Evolutionary conservation across 345 rosid species (phyloP), one percentile per base, ranked within the genome.

Genomic region (Excoecaria cochinchinensis): DNA sequence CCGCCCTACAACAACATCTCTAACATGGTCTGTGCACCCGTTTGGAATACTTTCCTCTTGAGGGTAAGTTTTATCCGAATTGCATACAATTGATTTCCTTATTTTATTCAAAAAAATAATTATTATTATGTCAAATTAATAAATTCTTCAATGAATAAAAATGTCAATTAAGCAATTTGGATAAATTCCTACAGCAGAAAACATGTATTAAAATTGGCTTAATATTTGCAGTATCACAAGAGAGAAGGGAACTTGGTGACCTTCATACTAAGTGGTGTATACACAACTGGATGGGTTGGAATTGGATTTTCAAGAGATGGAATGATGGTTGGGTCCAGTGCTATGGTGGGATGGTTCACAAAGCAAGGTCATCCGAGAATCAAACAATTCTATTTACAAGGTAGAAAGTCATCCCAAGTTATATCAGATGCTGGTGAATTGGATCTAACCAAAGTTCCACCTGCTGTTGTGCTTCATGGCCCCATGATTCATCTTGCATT

Each of bases 241-340:
- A 85, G 87, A 59, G 86, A 84, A 80, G 94, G 90, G 67, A 86
- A 85, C 69, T 82, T 86, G 17, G 79, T 88, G 86, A 95, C 97
- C 6, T 87, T 90, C 15, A 79, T 95, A 72, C 25, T 90, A 55
- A 92, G 97, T 1, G 97, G 92, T 21, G 57, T 86, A n/a, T 95
- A 92, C 76, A 92, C 97, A 0, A 88, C 88, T 12, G 99, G 99
- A 13, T 92, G 99, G 99, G 95, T 91, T 10, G 94, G 97, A 14
- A 87, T 95, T 0, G 99, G 97, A 8, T 95, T 92, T 79, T 95
- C 97, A 0, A 89, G 69, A 79, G 91, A 91, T 42, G 97, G 99
- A n/a, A 82, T 79, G 87, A 95, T 95, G 99, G 83, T 83, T 24
- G 99, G 99, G 39, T 91, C 97, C 1, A 95, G 94, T 70, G 95